These are phyloP conservation scores for Diospyros kaki DNA, from an alignment of 148 eudicot species.

Conservation along the genomic window DNA sequence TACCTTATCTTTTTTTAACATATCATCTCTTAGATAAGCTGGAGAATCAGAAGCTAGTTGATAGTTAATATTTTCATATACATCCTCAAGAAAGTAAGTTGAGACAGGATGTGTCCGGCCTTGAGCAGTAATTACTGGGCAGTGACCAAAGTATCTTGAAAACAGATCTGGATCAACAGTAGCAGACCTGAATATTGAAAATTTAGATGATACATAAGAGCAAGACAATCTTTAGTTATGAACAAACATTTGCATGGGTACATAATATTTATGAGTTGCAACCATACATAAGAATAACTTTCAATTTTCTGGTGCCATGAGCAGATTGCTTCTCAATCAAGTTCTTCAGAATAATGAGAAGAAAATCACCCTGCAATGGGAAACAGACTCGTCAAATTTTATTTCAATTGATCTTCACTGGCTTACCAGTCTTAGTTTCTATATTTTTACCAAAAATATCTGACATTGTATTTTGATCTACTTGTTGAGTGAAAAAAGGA, in stretches of 20 bases:
- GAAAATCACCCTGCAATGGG: conserved; percentile 81
- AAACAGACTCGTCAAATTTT: not conserved
- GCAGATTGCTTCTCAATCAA: conserved; percentile 77
- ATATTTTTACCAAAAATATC: not conserved
- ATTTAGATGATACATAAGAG: not conserved
- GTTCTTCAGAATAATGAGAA: conserved; percentile 77
- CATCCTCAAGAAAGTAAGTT: conserved; percentile 80
- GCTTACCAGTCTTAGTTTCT: too few species aligned
- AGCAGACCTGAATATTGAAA: conserved; percentile 65
- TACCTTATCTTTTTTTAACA: conserved; percentile 35
- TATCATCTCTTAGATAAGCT: conserved; percentile 56
- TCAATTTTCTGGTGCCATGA: conserved; percentile 45
- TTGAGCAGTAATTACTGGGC: conserved; percentile 89
- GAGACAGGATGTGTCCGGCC: conserved; percentile 98
- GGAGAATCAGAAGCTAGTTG: conserved; percentile 91
- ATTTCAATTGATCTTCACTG: not conserved
- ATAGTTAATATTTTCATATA: conserved; percentile 67
- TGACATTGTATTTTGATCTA: not conserved
- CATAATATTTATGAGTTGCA: conserved; percentile 9
- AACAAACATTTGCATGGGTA: conserved; percentile 2
- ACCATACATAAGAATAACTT: conserved; percentile 91
- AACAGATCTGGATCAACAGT: conserved; percentile 92
- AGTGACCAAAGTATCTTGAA: conserved; percentile 79
- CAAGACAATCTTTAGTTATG: conserved; percentile 7
- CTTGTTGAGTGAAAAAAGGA: not conserved